Evolutionary conservation across 73 alveolate species (phyloP).

Genomic region (Paramecium caudatum): DNA sequence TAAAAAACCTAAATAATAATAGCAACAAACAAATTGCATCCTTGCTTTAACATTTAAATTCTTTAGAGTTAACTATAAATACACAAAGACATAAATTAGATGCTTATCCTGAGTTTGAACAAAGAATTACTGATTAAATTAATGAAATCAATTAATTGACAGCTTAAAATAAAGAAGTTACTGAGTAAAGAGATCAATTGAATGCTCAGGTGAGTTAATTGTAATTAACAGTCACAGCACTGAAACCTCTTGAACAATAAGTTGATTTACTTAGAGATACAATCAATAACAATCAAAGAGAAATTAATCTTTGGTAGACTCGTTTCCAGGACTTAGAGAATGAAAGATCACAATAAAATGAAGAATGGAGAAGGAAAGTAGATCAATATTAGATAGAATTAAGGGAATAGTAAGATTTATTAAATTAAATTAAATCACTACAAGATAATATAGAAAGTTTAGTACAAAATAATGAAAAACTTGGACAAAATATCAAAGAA

Average conservation of each 20-base stretch:
- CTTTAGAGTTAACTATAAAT: conserved; percentile 18
- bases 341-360: conserved; percentile 1
- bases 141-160: not conserved
- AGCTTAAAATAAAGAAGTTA: not conserved
- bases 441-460: conserved; percentile 22
- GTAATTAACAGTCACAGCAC: not conserved
- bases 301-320: not conserved
- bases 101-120: conserved; percentile 38
- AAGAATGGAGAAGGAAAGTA: conserved; percentile 23
- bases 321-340: not conserved
- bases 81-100: not conserved
- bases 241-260: conserved; percentile 20
- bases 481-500: not conserved
- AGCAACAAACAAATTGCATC: not conserved
- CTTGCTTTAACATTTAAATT: conserved; percentile 2
- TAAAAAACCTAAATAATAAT: conserved; percentile 45
- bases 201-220: conserved; percentile 17
- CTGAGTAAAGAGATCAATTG: not conserved
- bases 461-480: not conserved
- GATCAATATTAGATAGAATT: conserved; percentile 1
- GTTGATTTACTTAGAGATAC: not conserved
- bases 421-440: not conserved
- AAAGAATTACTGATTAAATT: not conserved
- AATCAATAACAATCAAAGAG: not conserved
- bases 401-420: not conserved